Percentiles rank a stretch among this genome's conserved stretches.
Conservation (phyloP, 1,284 basidiomycete species). For the Boletus mariae region DNA sequence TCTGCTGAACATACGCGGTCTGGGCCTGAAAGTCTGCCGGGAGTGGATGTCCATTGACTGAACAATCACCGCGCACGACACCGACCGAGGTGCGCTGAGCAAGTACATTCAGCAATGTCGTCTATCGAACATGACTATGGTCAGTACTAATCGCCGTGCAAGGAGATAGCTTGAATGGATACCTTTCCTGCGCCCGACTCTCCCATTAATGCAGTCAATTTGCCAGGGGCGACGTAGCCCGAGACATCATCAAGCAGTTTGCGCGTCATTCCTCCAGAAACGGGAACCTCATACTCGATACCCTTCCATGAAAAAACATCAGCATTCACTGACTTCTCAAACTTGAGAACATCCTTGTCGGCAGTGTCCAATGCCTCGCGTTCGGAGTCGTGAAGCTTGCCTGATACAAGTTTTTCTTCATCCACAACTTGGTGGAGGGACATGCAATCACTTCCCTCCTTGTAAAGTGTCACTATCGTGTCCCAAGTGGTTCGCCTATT, state of each 20-base stretch:
- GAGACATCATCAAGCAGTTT: slow-evolving; percentile 73
- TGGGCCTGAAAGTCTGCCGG: slow-evolving; percentile 71
- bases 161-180: not conserved
- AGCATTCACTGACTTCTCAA: slow-evolving; percentile 27
- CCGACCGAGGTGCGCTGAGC: slow-evolving; percentile 73
- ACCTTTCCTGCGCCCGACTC: slow-evolving; percentile 77
- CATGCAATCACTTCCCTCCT: slow-evolving; percentile 31
- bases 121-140: slow-evolving; percentile 38
- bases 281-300: slow-evolving; percentile 44
- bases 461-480: slow-evolving; percentile 39
- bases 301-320: slow-evolving; percentile 61
- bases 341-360: slow-evolving; percentile 14
- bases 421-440: not conserved
- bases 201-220: slow-evolving; percentile 73
- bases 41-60: slow-evolving; percentile 72
- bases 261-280: slow-evolving; percentile 46
- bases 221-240: slow-evolving; percentile 80
- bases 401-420: slow-evolving; percentile 15
- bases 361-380: not conserved
- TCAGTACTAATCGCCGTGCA: not conserved
- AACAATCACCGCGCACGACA: slow-evolving; percentile 66
- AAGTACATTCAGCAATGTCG: slow-evolving; percentile 78
- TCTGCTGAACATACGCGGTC: slow-evolving; percentile 72
- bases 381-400: not conserved
- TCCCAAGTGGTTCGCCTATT: slow-evolving; percentile 33